Conservation (phyloP, 1,139 yeast genomes). For the Spathaspora jeffriesii region DNA sequence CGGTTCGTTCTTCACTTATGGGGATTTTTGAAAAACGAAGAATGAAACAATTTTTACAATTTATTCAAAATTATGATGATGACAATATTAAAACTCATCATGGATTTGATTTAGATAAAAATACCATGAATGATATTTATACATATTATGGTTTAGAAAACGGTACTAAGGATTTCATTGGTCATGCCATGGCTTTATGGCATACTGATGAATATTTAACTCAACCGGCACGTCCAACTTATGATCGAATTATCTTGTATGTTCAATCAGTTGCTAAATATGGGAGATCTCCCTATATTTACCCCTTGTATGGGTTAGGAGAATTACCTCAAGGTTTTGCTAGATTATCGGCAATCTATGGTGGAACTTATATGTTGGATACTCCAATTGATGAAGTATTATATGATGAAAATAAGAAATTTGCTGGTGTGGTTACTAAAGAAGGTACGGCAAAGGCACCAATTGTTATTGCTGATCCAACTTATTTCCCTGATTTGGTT, state of each 20-base stretch:
- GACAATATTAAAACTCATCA: conserved; percentile 81
- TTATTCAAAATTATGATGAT: conserved; percentile 80
- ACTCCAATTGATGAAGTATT: conserved; percentile 91
- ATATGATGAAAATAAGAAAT: conserved; percentile 61
- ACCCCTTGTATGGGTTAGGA: conserved; percentile 96
- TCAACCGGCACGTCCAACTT: conserved; percentile 91
- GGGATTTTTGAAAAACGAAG: conserved; percentile 96
- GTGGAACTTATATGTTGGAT: conserved; percentile 98
- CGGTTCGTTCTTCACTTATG: conserved; percentile 89
- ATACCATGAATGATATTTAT: conserved; percentile 92
- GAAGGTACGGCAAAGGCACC: conserved; percentile 94
- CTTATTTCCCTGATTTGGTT: conserved; percentile 93
- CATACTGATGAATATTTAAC: conserved; percentile 87
- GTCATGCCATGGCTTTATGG: conserved; percentile 99
- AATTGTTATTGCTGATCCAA: conserved; percentile 95
- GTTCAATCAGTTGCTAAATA: conserved; percentile 91
- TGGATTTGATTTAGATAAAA: conserved; percentile 80
- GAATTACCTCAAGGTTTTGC: conserved; percentile 99
- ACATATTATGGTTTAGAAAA: conserved; percentile 87
- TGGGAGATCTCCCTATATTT: conserved; percentile 95
- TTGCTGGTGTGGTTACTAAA: conserved; percentile 85
- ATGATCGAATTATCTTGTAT: conserved; percentile 82
- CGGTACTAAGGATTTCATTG: conserved; percentile 95
- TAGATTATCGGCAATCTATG: conserved; percentile 93
- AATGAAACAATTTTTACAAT: conserved; percentile 89